Evolutionary conservation across 1,139 yeast species (phyloP).

Genomic region (Kodamaea anthophila): DNA sequence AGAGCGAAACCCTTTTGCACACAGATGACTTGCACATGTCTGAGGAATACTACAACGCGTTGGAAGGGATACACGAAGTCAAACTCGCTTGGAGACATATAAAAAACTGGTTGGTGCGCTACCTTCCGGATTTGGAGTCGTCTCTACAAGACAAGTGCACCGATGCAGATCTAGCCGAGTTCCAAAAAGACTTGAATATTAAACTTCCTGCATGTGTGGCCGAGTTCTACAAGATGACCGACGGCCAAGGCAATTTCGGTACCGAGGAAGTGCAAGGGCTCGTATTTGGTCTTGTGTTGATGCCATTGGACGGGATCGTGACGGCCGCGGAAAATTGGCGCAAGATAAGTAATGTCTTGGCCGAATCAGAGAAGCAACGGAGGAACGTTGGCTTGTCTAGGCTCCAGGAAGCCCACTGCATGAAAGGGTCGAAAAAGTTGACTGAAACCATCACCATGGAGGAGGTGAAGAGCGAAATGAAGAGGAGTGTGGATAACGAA

Average conservation of each 20-base stretch:
- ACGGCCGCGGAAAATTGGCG: constrained; percentile 66
- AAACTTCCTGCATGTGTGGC: constrained; percentile 54
- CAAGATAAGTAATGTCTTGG: constrained; percentile 47
- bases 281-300: constrained; percentile 55
- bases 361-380: constrained; percentile 19
- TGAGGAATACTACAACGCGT: constrained; percentile 9
- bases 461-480: too few relatives aligned
- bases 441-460: too few relatives aligned
- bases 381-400: constrained; percentile 20
- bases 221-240: constrained; percentile 57
- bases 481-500: too few relatives aligned
- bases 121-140: constrained; percentile 51
- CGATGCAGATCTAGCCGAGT: constrained; percentile 51
- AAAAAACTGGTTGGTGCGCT: constrained; percentile 51
- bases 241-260: constrained; percentile 57
- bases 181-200: constrained; percentile 57
- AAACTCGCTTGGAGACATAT: constrained; percentile 67
- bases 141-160: constrained; percentile 63
- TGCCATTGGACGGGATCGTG: constrained; percentile 60
- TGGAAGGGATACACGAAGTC: constrained; percentile 53
- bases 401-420: constrained; percentile 22
- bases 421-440: constrained; percentile 21
- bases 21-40: constrained; percentile 17
- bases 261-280: constrained; percentile 53
- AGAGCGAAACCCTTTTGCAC: constrained; percentile 18